Evolutionary conservation across 768 basidiomycete genomes (phyloP).

Genomic region (Saitozyma podzolica): DNA sequence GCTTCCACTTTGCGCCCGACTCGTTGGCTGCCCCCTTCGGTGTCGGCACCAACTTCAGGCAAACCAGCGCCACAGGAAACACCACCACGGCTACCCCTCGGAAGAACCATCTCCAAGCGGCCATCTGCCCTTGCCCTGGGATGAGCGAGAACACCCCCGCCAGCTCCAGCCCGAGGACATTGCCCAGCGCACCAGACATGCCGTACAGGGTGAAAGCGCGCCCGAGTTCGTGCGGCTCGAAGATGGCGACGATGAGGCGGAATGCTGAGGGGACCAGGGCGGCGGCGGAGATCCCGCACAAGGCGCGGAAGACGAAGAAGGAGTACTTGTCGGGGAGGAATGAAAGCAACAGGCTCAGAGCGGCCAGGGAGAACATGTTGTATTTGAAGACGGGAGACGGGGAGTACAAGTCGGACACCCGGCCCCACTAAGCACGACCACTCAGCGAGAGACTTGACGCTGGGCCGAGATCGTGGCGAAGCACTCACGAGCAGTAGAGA

Average conservation of each 20-base stretch:
- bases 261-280: slow-evolving; percentile 28
- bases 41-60: slow-evolving; percentile 24
- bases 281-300: slow-evolving; percentile 32
- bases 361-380: not conserved
- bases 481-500: slow-evolving; percentile 18
- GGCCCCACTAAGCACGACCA: slow-evolving; percentile 13
- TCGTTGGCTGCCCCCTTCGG: slow-evolving; percentile 2
- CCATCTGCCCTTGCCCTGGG: slow-evolving; percentile 19
- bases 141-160: slow-evolving; percentile 33
- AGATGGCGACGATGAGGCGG: slow-evolving; percentile 31
- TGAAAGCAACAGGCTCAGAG: slow-evolving; percentile 9
- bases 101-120: slow-evolving; percentile 46
- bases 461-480: not conserved
- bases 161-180: slow-evolving; percentile 22
- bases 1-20: slow-evolving; percentile 14
- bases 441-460: not conserved
- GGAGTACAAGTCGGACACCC: slow-evolving; percentile 33
- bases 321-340: slow-evolving; percentile 29
- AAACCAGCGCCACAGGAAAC: slow-evolving; percentile 16
- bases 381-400: slow-evolving; percentile 20
- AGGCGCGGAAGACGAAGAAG: slow-evolving; percentile 37
- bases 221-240: slow-evolving; percentile 22
- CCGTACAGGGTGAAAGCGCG: slow-evolving; percentile 26
- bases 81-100: not conserved
- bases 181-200: slow-evolving; percentile 25